Percentiles rank a stretch among this genome's conserved stretches.
Conservation (phyloP, 148 eudicot species). For the Nepenthes mirabilis region DNA sequence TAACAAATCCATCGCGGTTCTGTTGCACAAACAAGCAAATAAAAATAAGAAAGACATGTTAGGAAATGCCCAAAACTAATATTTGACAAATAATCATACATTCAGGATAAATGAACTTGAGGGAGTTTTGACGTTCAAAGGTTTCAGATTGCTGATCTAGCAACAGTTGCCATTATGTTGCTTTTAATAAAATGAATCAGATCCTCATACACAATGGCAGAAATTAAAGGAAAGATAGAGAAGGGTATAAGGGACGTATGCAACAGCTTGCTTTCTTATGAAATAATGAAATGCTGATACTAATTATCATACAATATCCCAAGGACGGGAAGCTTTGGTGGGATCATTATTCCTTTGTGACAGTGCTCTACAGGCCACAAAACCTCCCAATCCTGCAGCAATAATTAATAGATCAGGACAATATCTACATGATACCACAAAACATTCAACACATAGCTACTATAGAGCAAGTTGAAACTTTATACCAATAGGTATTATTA, state of each 20-base stretch:
- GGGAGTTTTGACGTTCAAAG: no score
- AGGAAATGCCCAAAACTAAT: neutral
- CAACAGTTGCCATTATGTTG: no score
- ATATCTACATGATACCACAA: constrained; percentile 1
- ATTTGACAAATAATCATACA: neutral
- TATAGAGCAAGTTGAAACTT: constrained; percentile 6
- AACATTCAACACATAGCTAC: neutral
- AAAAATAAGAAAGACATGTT: neutral
- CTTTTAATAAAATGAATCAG: no score
- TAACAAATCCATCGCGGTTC: constrained; percentile 96
- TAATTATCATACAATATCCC: constrained; percentile 58
- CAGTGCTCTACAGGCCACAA: constrained; percentile 89
- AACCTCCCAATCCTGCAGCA: constrained; percentile 83
- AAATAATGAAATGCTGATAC: neutral
- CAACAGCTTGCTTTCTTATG: neutral
- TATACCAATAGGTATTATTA: constrained; percentile 80
- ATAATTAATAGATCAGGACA: constrained; percentile 3
- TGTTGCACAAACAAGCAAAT: constrained; percentile 16
- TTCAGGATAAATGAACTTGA: neutral
- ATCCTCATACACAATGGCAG: neutral
- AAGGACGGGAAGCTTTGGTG: constrained; percentile 87
- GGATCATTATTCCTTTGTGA: constrained; percentile 84
- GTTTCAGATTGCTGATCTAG: no score
- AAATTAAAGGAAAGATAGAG: neutral
- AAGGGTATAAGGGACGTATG: neutral